Evolutionary conservation across 2,329 filamentous ascomycete genomes (phyloP).

Genomic region (Camillea tinctor): DNA sequence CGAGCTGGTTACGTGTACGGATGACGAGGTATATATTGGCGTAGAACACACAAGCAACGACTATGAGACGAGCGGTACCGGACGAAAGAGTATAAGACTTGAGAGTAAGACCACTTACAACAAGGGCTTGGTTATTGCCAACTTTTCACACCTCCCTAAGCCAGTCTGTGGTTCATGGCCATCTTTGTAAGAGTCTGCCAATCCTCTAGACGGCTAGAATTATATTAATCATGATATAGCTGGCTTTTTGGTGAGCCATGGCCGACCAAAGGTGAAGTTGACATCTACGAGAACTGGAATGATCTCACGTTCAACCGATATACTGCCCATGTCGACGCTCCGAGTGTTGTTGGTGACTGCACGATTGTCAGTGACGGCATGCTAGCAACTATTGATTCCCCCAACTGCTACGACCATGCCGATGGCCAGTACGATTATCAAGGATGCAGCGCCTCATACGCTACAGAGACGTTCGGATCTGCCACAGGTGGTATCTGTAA

Average conservation of each 20-base stretch:
- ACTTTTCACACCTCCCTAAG: conserved; percentile 67
- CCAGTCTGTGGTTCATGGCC: conserved; percentile 70
- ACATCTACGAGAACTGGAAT: conserved; percentile 68
- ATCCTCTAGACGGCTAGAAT: background rate
- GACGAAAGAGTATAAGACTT: conserved; percentile 60
- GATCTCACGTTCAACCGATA: conserved; percentile 52
- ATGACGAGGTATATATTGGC: conserved; percentile 39
- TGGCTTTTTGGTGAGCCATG: conserved; percentile 54
- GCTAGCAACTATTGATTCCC: conserved; percentile 31
- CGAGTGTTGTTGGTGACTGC: conserved; percentile 35
- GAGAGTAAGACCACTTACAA: conserved; percentile 62
- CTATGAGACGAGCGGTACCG: conserved; percentile 24
- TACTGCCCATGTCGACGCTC: conserved; percentile 53
- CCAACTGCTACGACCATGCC: conserved; percentile 42
- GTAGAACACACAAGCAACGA: conserved; percentile 34
- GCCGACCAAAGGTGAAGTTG: conserved; percentile 63
- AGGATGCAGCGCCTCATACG: conserved; percentile 42
- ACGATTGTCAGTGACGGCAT: conserved; percentile 31
- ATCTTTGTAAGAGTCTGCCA: conserved; percentile 51
- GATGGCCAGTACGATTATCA: conserved; percentile 35
- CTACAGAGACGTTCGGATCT: conserved; percentile 38
- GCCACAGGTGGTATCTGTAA: conserved; percentile 40
- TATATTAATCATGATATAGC: conserved; percentile 23
- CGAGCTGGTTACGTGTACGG: conserved; percentile 35
- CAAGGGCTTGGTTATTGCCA: conserved; percentile 66